Conservation (phyloP, 192 early-diverging fungal species). For the Kickxella alabastrina region DNA sequence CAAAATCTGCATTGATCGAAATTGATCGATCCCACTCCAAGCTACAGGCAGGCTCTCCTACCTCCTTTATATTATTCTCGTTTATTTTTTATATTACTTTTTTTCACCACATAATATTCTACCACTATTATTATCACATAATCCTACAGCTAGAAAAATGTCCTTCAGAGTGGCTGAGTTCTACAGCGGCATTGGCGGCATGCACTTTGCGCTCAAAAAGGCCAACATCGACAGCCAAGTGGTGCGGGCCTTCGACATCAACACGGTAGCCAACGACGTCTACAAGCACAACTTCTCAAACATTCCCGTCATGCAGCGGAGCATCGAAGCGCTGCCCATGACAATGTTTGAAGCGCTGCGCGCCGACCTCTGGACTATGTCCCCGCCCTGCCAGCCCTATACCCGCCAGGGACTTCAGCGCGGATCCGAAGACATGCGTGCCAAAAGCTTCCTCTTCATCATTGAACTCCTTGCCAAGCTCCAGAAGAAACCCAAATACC, state of each 20-base stretch:
- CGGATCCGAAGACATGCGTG: conserved; percentile 66
- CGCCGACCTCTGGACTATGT: conserved; percentile 77
- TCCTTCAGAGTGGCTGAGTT: conserved; percentile 48
- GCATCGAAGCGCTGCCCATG: conserved; percentile 61
- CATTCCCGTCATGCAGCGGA: conserved; percentile 47
- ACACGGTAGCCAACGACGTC: conserved; percentile 80
- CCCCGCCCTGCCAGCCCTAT: conserved; percentile 81
- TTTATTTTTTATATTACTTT: background rate
- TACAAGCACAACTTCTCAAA: conserved; percentile 63
- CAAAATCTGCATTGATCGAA: too few species aligned
- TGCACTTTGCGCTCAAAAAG: conserved; percentile 74
- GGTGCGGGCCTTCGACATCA: conserved; percentile 92
- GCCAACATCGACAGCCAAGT: conserved; percentile 62
- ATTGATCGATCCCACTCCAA: too few species aligned
- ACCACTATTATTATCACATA: background rate
- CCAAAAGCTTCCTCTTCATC: conserved; percentile 72
- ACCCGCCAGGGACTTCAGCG: conserved; percentile 67
- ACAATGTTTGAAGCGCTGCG: conserved; percentile 58
- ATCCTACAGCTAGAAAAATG: too few species aligned
- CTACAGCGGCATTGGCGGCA: conserved; percentile 55
- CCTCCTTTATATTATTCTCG: background rate
- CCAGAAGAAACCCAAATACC: conserved; percentile 53
- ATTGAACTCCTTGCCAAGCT: conserved; percentile 61
- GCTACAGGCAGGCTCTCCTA: too few species aligned
- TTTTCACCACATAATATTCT: background rate